Evolutionary conservation across 305 asterid genomes (phyloP).

Genomic region (Ajuga reptans): DNA sequence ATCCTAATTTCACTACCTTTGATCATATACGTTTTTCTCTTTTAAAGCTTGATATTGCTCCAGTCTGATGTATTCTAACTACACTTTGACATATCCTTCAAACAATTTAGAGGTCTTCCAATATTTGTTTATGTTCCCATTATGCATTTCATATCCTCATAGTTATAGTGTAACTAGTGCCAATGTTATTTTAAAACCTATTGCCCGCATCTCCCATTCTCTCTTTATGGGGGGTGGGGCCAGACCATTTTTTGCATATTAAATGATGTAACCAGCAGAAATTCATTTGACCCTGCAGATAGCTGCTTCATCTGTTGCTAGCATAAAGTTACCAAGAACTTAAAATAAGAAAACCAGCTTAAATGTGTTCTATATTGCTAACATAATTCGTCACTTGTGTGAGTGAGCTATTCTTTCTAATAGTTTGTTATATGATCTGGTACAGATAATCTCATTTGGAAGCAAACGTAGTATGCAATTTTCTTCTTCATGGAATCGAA

Average conservation of each 20-base stretch:
- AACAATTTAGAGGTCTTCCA: not conserved
- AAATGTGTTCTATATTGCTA: not conserved
- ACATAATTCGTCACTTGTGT: not conserved
- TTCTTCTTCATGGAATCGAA: constrained; percentile 68
- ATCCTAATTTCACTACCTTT: not conserved
- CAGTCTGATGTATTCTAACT: not conserved
- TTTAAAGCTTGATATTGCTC: constrained; percentile 7
- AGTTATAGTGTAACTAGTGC: not conserved
- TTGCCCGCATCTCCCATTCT: not conserved
- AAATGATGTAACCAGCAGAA: not conserved
- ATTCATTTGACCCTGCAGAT: constrained; percentile 1
- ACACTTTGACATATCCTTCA: not conserved
- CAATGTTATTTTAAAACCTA: not conserved
- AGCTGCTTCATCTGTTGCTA: not conserved
- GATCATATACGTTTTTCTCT: not conserved
- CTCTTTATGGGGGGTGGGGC: not conserved
- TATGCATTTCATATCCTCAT: constrained; percentile 5
- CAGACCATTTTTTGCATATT: not conserved
- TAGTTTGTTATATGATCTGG: constrained; percentile 19
- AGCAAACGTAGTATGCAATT: constrained; percentile 63
- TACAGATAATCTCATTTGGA: constrained; percentile 66
- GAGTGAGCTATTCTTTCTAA: constrained; percentile 10
- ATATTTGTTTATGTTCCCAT: not conserved
- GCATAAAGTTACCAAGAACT: no score
- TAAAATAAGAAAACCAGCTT: no score